Conservation (phyloP, 768 basidiomycete genomes). For the Phylloporus sp. region DNA sequence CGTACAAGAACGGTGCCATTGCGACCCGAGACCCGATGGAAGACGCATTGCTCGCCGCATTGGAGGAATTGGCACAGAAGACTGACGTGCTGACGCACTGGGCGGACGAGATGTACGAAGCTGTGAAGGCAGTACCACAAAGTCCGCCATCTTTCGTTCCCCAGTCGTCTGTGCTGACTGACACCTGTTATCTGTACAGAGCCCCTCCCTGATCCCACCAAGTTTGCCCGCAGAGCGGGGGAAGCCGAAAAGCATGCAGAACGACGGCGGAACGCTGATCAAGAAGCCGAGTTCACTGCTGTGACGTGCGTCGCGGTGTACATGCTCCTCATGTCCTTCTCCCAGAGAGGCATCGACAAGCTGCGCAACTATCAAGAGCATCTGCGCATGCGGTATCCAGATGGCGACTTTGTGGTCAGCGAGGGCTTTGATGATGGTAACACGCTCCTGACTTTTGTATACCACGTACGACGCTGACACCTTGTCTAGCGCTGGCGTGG, state of each 20-base stretch:
- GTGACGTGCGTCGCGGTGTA: slow-evolving; percentile 86
- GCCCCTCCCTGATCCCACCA: slow-evolving; percentile 74
- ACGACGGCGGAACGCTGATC: slow-evolving; percentile 66
- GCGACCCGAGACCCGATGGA: slow-evolving; percentile 66
- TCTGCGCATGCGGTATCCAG: slow-evolving; percentile 74
- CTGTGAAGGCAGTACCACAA: slow-evolving; percentile 79
- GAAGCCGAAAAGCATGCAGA: slow-evolving; percentile 70
- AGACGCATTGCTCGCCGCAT: slow-evolving; percentile 69
- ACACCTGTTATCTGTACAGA: slow-evolving; percentile 40
- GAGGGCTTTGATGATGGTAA: slow-evolving; percentile 78
- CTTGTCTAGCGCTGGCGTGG: slow-evolving; percentile 67
- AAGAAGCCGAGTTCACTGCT: slow-evolving; percentile 78
- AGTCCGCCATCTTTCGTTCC: slow-evolving; percentile 46
- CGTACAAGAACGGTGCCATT: slow-evolving; percentile 12
- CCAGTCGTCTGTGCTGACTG: background rate
- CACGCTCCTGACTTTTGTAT: slow-evolving; percentile 1
- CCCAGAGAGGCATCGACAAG: slow-evolving; percentile 87
- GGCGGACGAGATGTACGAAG: slow-evolving; percentile 93
- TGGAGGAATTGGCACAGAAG: slow-evolving; percentile 95
- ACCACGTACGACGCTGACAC: slow-evolving; percentile 6
- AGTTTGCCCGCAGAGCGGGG: slow-evolving; percentile 66
- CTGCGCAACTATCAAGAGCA: slow-evolving; percentile 77
- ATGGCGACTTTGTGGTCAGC: slow-evolving; percentile 71
- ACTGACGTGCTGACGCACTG: slow-evolving; percentile 90
- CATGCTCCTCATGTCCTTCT: slow-evolving; percentile 88